Conservation (phyloP, 805 yeast species). For the Suhomyces kilbournensis region DNA sequence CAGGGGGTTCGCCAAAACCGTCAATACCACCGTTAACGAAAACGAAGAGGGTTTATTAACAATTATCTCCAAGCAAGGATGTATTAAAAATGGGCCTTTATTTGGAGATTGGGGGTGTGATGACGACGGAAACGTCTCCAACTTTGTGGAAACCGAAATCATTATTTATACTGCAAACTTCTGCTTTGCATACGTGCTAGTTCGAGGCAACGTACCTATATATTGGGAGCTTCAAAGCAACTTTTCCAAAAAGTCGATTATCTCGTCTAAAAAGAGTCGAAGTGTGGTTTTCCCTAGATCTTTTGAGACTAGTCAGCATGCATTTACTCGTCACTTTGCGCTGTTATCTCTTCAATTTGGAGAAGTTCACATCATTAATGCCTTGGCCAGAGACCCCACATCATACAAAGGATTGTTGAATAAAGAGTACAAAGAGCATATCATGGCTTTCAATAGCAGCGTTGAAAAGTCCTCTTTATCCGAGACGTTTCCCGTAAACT, state of each 20-base stretch:
- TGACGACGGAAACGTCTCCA: slow-evolving; percentile 52
- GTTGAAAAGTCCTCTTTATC: background rate
- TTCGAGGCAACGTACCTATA: slow-evolving; percentile 54
- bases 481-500: slow-evolving; percentile 12
- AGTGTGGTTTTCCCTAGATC: slow-evolving; percentile 47
- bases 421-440: slow-evolving; percentile 33
- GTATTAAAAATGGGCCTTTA: slow-evolving; percentile 45
- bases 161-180: slow-evolving; percentile 40
- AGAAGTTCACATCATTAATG: slow-evolving; percentile 48
- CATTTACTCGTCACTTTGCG: slow-evolving; percentile 51
- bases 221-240: slow-evolving; percentile 52
- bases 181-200: slow-evolving; percentile 43
- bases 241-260: slow-evolving; percentile 30
- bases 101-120: slow-evolving; percentile 60
- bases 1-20: slow-evolving; percentile 51
- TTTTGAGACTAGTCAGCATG: slow-evolving; percentile 52
- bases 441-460: slow-evolving; percentile 32
- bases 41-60: slow-evolving; percentile 42
- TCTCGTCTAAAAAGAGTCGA: slow-evolving; percentile 35
- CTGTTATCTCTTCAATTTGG: slow-evolving; percentile 46
- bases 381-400: slow-evolving; percentile 40
- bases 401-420: slow-evolving; percentile 47
- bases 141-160: slow-evolving; percentile 52
- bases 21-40: slow-evolving; percentile 29
- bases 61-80: slow-evolving; percentile 50